Base-by-base conservation (phyloP, 2,329 filamentous ascomycete genomes). In the Paracamarosporium sp. region DNA sequence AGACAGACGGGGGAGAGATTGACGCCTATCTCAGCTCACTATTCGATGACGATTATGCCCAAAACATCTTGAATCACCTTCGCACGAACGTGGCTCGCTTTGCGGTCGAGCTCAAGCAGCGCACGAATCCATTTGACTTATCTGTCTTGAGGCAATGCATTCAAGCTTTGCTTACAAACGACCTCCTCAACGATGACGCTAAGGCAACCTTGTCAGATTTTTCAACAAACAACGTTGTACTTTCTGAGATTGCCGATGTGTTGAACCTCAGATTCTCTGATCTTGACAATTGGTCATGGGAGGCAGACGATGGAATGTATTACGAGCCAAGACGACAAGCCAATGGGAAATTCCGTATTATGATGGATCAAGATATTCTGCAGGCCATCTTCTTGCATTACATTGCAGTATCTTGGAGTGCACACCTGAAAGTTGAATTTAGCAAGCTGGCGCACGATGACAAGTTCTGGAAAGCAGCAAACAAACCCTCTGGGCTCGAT, bases 291-390 rank as follows among this genome's bases (percentile, higher is more conserved):
- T 81, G 78, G 80, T 71, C 77, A 11, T 81, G 79, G 79, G 72
- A 79, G 36, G 68, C 76, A 1, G 63, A 74, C 6, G 69, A 76
- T 15, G 78, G 78, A 5, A 78, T 81, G 46, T 78, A 76, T 5
- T 77, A 81, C 22, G 64, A 79, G 50, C 79, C 79, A 27, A 76
- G 78, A 8, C 76, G 74, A 35, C 76, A 79, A 33, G 59, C 78
- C 24, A 81, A 80, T 51, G 79, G 80, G 1, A 81, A 79, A 56
- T 81, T 80, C 57, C 72, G 78, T 1, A 79, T 81, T 51, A 79
- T 79, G 75, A 78, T 80, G 69, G 78, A 81, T 55, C 79, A 82
- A 53, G 79, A 82, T 47, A 74, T 81, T 11, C 65, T 81, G 15
- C 78, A 82, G 59, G 74, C 78, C n/a, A 76, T 81, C 12, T 80